phyloP scores from a whole-genome alignment of 2,329 filamentous ascomycete species.

The Fusarium guadeloupense region DNA sequence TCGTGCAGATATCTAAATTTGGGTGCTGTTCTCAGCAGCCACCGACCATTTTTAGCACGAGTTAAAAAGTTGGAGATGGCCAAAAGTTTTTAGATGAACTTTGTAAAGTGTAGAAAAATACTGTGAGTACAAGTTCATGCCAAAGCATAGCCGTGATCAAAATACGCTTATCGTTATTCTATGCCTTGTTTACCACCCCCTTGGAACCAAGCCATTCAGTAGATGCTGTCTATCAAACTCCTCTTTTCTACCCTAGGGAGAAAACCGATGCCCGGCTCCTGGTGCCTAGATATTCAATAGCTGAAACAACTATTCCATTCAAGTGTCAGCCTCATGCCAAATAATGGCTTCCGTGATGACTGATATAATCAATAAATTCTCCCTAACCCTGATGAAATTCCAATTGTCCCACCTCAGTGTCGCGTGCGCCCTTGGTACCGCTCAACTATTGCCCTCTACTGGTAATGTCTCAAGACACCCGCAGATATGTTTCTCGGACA shows the following conservation, averaged over 20 bases:
- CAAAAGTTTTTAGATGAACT: slow-evolving; percentile 7
- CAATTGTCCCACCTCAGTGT: slow-evolving; percentile 3
- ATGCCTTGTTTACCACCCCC: slow-evolving; percentile 3
- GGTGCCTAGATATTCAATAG: slow-evolving; percentile 5
- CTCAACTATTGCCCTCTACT: slow-evolving; percentile 3
- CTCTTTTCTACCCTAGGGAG: slow-evolving; percentile 1
- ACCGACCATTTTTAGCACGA: slow-evolving; percentile 19
- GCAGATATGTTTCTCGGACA: slow-evolving; percentile 13
- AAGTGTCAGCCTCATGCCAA: slow-evolving; percentile 19
- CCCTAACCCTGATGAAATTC: slow-evolving; percentile 14
- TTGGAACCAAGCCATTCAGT: neutral
- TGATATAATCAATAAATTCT: neutral
- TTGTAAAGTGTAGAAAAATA: slow-evolving; percentile 17
- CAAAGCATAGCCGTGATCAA: neutral
- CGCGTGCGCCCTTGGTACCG: slow-evolving; percentile 2
- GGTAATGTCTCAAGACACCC: neutral
- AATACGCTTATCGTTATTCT: neutral
- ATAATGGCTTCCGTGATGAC: neutral
- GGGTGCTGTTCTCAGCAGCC: slow-evolving; percentile 32
- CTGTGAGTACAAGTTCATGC: slow-evolving; percentile 24
- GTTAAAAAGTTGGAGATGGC: neutral
- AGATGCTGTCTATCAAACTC: slow-evolving; percentile 10
- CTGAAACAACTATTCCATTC: slow-evolving; percentile 12
- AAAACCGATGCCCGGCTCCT: slow-evolving; percentile 8
- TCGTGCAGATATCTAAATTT: slow-evolving; percentile 36